phyloP scores from a whole-genome alignment of 2,329 filamentous ascomycete species.

The Chrysosporium keratinophilum region DNA sequence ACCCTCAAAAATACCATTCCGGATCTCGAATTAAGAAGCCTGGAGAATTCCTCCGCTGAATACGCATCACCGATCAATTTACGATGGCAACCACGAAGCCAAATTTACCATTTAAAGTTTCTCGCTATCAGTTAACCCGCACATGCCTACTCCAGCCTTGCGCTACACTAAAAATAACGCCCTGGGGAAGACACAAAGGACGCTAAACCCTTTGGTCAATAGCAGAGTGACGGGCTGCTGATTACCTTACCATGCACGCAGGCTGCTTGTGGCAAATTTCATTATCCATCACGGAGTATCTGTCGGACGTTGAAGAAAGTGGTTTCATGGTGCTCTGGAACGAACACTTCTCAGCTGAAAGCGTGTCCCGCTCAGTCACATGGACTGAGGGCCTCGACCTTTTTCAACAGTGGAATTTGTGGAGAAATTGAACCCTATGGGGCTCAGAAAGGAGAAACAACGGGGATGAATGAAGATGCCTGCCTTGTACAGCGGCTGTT shows the following conservation, averaged over 20 bases:
- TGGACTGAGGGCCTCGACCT: not conserved
- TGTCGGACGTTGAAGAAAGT: not conserved
- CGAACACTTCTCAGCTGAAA: not conserved
- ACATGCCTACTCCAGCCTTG: too few relatives aligned
- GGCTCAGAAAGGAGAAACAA: not conserved
- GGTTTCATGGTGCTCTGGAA: not conserved
- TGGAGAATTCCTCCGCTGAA: conserved; percentile 1
- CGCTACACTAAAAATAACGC: too few relatives aligned
- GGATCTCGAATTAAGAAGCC: conserved; percentile 1
- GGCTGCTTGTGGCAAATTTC: too few relatives aligned
- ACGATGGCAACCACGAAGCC: not conserved
- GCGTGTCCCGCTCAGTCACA: not conserved
- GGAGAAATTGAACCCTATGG: not conserved
- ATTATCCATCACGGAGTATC: not conserved
- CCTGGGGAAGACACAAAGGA: too few relatives aligned
- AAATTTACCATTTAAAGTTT: not conserved
- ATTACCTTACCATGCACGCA: too few relatives aligned
- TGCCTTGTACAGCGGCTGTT: not conserved
- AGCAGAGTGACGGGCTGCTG: too few relatives aligned
- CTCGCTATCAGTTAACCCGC: not conserved
- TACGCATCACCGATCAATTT: not conserved
- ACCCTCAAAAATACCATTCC: not conserved
- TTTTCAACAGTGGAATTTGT: not conserved
- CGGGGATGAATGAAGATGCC: not conserved
- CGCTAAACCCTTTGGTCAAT: too few relatives aligned